These are phyloP conservation scores for Jamesozyma spencerorum DNA, from an alignment of 805 yeast species.

Conservation along the genomic window DNA sequence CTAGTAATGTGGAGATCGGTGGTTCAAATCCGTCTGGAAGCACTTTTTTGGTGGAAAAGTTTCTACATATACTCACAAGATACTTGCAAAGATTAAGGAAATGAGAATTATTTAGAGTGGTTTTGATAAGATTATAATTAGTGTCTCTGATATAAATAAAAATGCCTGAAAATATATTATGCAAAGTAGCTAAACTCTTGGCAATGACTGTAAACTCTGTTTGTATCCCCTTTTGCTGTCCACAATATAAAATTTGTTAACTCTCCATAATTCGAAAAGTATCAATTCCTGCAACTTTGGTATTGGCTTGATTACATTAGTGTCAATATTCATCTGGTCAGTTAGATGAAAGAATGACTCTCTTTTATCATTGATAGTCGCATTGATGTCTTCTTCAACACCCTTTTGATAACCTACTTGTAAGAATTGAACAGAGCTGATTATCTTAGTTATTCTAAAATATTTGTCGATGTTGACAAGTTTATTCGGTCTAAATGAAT, in stretches of 20 bases:
- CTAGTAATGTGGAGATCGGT: constrained; percentile 84
- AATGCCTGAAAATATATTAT: neutral
- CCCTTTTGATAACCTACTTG: constrained; percentile 46
- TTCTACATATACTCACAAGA: too few relatives aligned
- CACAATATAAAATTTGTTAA: constrained; percentile 46
- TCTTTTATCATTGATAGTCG: constrained; percentile 6
- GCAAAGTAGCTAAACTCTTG: constrained; percentile 5
- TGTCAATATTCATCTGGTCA: constrained; percentile 21
- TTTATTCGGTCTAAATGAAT: constrained; percentile 37
- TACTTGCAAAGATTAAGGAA: too few relatives aligned
- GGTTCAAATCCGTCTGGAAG: constrained; percentile 69
- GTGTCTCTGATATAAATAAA: too few relatives aligned
- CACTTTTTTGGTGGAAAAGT: too few relatives aligned
- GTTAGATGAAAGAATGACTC: constrained; percentile 23
- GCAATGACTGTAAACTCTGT: constrained; percentile 46
- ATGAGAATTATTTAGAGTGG: too few relatives aligned
- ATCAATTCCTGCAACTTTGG: constrained; percentile 41
- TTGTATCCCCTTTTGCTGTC: constrained; percentile 69
- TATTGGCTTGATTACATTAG: constrained; percentile 27
- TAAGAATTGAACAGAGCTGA: constrained; percentile 57
- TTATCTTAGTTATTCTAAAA: constrained; percentile 52
- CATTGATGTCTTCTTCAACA: neutral
- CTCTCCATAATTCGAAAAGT: constrained; percentile 61
- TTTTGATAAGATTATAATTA: too few relatives aligned
- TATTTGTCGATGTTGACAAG: constrained; percentile 69